These are phyloP conservation scores for Coniochaeta prunicola DNA, from an alignment of 2,329 filamentous ascomycete species.

Conservation along the genomic window DNA sequence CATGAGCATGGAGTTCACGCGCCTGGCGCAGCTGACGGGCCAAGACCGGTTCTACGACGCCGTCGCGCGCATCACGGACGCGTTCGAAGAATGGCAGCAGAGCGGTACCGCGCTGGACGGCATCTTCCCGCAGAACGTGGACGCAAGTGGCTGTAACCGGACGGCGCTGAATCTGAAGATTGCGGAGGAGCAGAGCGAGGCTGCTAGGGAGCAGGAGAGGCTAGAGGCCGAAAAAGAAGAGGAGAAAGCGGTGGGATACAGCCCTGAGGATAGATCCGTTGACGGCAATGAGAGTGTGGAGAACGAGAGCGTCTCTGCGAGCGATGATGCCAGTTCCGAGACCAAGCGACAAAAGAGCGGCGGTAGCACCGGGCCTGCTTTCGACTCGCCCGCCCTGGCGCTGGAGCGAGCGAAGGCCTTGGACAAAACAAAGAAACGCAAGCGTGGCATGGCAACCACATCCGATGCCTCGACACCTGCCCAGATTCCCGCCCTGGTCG, in stretches of 20 bases:
- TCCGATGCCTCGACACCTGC: neutral
- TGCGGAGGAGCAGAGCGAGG: slow-evolving; percentile 20
- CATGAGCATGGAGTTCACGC: slow-evolving; percentile 81
- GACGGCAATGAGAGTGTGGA: slow-evolving; percentile 8
- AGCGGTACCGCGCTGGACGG: slow-evolving; percentile 63
- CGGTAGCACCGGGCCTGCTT: neutral
- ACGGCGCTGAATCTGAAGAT: slow-evolving; percentile 29
- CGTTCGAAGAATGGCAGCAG: slow-evolving; percentile 68
- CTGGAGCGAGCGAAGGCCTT: neutral
- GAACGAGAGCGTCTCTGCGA: neutral
- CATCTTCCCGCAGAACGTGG: slow-evolving; percentile 71
- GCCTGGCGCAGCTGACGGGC: slow-evolving; percentile 77
- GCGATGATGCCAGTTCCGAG: no score
- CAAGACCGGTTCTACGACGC: slow-evolving; percentile 85
- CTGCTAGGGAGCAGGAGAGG: slow-evolving; percentile 25
- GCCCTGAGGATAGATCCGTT: slow-evolving; percentile 11
- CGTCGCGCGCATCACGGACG: slow-evolving; percentile 76
- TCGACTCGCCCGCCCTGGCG: neutral
- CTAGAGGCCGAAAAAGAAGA: neutral
- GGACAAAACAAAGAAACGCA: neutral
- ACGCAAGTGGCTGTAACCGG: slow-evolving; percentile 71
- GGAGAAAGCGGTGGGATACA: slow-evolving; percentile 19
- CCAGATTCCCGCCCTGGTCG: neutral
- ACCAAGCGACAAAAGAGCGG: no score
- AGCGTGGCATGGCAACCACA: neutral